Evolutionary conservation across 306 rosid species (phyloP).

Genomic region (Sindora glabra): DNA sequence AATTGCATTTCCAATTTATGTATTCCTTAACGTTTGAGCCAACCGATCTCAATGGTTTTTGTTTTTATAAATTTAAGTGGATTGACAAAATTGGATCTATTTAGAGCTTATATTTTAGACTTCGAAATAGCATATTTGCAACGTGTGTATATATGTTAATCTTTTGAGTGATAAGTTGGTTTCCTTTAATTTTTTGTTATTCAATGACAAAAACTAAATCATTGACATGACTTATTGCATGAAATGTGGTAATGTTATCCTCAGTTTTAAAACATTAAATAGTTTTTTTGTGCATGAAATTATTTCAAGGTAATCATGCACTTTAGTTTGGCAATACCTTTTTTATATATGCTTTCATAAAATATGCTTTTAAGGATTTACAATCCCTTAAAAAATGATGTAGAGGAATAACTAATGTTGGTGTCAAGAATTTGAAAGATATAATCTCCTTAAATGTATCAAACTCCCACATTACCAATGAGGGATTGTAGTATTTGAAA

Average conservation of each 20-base stretch:
- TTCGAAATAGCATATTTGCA: conserved; percentile 60
- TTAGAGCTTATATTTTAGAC: conserved; percentile 86
- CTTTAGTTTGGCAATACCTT: background rate
- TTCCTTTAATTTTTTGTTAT: background rate
- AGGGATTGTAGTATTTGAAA: conserved; percentile 67
- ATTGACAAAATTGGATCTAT: conserved; percentile 81
- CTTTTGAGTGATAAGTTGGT: background rate
- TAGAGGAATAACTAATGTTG: conserved; percentile 87
- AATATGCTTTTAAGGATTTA: conserved; percentile 75
- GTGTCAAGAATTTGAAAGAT: conserved; percentile 71
- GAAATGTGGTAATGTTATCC: no score
- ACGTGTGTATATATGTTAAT: conserved; percentile 43
- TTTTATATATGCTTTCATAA: conserved; percentile 10
- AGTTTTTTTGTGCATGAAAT: no score
- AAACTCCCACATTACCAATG: conserved; percentile 65
- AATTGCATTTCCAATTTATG: background rate
- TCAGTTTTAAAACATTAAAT: no score
- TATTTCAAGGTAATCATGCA: no score
- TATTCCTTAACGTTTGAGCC: background rate
- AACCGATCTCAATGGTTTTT: background rate
- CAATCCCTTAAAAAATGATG: conserved; percentile 91
- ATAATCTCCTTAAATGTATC: conserved; percentile 70
- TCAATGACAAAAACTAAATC: background rate
- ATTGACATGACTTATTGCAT: background rate
- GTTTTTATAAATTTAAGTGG: conserved; percentile 60